Conservation (phyloP, 1,284 basidiomycete genomes). For the Bjerkandera adusta region DNA sequence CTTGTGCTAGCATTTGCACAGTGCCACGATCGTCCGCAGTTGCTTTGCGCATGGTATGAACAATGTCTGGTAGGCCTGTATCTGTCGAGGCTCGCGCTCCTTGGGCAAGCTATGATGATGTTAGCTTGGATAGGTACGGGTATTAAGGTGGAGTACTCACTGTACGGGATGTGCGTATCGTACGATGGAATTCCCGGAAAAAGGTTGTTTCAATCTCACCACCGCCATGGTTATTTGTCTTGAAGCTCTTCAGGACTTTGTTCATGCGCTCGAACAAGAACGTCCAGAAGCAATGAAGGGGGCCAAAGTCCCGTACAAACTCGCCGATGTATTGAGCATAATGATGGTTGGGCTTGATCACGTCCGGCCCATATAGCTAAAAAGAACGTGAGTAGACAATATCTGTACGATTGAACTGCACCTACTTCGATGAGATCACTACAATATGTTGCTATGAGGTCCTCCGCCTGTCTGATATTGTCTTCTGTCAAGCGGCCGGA, state of each 20-base stretch:
- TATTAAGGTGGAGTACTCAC: too few relatives aligned
- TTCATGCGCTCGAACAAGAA: conserved; percentile 37
- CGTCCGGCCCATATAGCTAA: conserved; percentile 27
- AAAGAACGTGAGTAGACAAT: neutral
- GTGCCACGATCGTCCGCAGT: neutral
- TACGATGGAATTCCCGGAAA: conserved; percentile 33
- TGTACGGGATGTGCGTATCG: too few relatives aligned
- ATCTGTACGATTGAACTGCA: neutral
- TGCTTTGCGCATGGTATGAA: neutral
- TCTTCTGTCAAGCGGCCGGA: conserved; percentile 12
- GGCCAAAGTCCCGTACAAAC: conserved; percentile 30
- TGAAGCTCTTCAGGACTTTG: conserved; percentile 35
- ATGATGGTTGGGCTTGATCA: conserved; percentile 32
- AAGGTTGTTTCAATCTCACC: conserved; percentile 35
- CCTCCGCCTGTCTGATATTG: conserved; percentile 18
- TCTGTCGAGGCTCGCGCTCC: neutral
- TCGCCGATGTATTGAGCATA: conserved; percentile 27
- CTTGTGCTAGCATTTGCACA: neutral
- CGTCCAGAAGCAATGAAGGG: conserved; percentile 35
- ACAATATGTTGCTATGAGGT: conserved; percentile 23
- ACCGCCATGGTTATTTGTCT: conserved; percentile 29
- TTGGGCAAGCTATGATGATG: neutral
- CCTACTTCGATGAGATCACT: conserved; percentile 20
- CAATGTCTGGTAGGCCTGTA: neutral
- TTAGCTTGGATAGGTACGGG: neutral